Evolutionary conservation across 1,284 basidiomycete species (phyloP).

Genomic region (Kwoniella shivajii): DNA sequence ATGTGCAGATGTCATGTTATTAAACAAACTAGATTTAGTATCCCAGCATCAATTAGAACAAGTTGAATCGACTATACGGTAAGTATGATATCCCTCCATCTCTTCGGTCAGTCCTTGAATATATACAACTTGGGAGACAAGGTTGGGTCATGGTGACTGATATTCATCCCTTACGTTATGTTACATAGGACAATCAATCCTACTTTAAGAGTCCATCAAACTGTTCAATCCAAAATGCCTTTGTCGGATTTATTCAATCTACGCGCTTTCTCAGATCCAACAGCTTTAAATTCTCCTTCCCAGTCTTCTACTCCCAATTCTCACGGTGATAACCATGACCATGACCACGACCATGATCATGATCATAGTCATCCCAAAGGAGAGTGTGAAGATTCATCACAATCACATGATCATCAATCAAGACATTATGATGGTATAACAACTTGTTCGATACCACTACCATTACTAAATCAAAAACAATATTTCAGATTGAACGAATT

Average conservation of each 20-base stretch:
- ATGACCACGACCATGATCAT: conserved; percentile 48
- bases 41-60: conserved; percentile 48
- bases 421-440: conserved; percentile 60
- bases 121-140: too few relatives aligned
- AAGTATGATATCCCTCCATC: conserved; percentile 10
- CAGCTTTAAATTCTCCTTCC: conserved; percentile 4
- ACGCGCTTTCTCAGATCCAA: conserved; percentile 64
- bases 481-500: conserved; percentile 65
- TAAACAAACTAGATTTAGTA: conserved; percentile 84
- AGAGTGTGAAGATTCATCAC: conserved; percentile 21
- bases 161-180: too few relatives aligned
- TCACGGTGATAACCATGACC: conserved; percentile 6
- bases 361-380: conserved; percentile 34
- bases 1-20: conserved; percentile 79
- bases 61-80: conserved; percentile 63
- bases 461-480: conserved; percentile 56
- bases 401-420: background rate
- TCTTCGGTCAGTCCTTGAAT: too few relatives aligned
- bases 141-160: too few relatives aligned
- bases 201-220: conserved; percentile 69
- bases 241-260: conserved; percentile 75
- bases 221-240: conserved; percentile 67
- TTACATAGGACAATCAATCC: conserved; percentile 79
- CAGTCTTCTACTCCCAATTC: too few relatives aligned
- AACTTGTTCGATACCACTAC: conserved; percentile 66